Base-by-base conservation (phyloP, 306 rosid species). In the Medicago arabica region DNA sequence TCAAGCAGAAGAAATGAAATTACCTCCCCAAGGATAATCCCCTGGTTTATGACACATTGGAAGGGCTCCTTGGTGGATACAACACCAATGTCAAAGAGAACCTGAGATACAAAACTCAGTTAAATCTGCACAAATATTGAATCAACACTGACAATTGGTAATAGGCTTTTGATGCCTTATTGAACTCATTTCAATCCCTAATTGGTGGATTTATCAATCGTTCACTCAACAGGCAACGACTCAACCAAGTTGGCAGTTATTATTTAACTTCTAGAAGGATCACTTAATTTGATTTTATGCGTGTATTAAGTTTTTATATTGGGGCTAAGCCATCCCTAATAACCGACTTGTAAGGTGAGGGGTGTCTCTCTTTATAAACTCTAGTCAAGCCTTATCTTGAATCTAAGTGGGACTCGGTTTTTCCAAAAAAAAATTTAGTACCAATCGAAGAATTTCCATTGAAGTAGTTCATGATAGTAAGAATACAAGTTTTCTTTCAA, bases 21-120 rank as follows among this genome's bases (percentile, higher is more conserved):
- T 85, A 94, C 98, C 86, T 95, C 96, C 25, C 98, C 98, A 66
- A 92, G 98, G 83, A 95, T 90, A 74, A 92, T 89, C 76, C 98
- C 98, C 90, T 92, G 98, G 81, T 95, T 95, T 85, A 95, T 95
- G 79, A 95, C 98, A 83, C 98, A 95, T 74, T 92, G 92, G 86
- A 95, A 95, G 44, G 98, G 98, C 82, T 95, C 98, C 81, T 88
- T 95, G 77, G 97, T 85, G 72, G 97, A 92, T 43, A 95, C 96
- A 62, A 87, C 85, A 71, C 98, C 98, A 76, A 95, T 85, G 83
- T 95, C 98, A 61, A 82, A 90, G 69, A 92, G 97, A 86, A 92
- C 98, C 98, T 92, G 93, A 87, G 82, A 92, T 38, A 69, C 60
- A 73, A 83, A 67, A 79, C 13, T 21, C 13, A 10, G 82, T 79